phyloP scores from a whole-genome alignment of 345 rosid genomes.

The Turritis glabra region DNA sequence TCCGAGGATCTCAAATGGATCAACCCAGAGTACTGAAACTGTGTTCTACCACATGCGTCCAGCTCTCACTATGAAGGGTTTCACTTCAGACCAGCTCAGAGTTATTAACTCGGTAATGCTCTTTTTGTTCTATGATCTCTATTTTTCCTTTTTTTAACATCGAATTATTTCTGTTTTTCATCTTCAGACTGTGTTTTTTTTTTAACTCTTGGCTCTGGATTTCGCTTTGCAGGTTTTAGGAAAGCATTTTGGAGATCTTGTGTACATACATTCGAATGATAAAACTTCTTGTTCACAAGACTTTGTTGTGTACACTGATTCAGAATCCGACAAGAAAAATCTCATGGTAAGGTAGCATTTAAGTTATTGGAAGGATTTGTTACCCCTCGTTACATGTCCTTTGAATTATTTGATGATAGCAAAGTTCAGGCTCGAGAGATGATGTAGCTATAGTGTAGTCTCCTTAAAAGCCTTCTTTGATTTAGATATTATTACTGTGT shows the following conservation, averaged over 20 bases:
- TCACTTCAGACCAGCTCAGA: constrained; percentile 79
- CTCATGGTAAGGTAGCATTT: constrained; percentile 62
- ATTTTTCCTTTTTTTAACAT: background rate
- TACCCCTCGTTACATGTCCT: no score
- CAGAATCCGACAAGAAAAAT: constrained; percentile 56
- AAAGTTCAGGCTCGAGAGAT: constrained; percentile 1
- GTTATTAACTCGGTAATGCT: constrained; percentile 63
- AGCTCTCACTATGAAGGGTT: constrained; percentile 63
- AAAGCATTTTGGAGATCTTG: constrained; percentile 82
- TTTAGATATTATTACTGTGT: background rate
- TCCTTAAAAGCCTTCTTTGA: background rate
- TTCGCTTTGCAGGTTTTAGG: constrained; percentile 49
- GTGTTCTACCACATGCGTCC: constrained; percentile 74
- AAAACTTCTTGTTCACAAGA: constrained; percentile 46
- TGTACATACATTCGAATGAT: constrained; percentile 44
- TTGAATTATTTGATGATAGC: background rate
- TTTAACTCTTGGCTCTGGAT: background rate
- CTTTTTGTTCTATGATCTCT: background rate
- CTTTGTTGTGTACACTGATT: constrained; percentile 67
- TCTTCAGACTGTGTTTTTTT: background rate
- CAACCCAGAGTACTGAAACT: constrained; percentile 50
- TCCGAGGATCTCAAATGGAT: constrained; percentile 24
- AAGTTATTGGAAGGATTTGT: background rate
- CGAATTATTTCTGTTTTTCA: no score
- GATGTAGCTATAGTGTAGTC: constrained; percentile 1